A percentile compares a stretch with the other conserved stretches of the same genome.
Conservation (phyloP, 768 basidiomycete species). For the Suillus hirtellus region DNA sequence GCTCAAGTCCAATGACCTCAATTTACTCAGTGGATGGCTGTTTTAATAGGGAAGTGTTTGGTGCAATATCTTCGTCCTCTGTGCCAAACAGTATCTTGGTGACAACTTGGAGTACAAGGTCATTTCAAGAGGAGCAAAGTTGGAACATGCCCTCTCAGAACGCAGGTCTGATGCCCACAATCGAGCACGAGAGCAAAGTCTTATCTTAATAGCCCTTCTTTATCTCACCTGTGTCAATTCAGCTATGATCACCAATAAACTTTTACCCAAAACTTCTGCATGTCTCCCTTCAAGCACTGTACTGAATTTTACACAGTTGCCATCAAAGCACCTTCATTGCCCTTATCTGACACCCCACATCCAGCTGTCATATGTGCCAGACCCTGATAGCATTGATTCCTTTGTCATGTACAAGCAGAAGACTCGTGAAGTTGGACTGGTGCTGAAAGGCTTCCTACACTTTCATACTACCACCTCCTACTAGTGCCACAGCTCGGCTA, state of each 20-base stretch:
- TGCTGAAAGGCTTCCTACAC: slow-evolving; percentile 39
- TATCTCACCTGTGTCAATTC: not conserved
- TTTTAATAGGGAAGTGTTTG: slow-evolving; percentile 54
- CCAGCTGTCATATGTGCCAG: slow-evolving; percentile 37
- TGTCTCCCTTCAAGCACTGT: slow-evolving; percentile 76
- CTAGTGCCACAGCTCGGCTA: too few relatives aligned
- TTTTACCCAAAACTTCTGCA: slow-evolving; percentile 67
- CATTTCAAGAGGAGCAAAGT: slow-evolving; percentile 41
- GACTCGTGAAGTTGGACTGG: slow-evolving; percentile 8
- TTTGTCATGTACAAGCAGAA: not conserved
- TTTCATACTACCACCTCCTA: slow-evolving; percentile 19
- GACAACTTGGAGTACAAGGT: slow-evolving; percentile 8
- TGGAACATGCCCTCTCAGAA: slow-evolving; percentile 36
- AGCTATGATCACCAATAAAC: slow-evolving; percentile 68
- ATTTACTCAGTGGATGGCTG: slow-evolving; percentile 45
- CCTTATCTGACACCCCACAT: slow-evolving; percentile 22
- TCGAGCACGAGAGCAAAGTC: slow-evolving; percentile 34
- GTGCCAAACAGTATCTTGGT: slow-evolving; percentile 46
- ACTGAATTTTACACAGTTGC: slow-evolving; percentile 64
- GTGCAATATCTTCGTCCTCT: slow-evolving; percentile 48
- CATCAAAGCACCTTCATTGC: slow-evolving; percentile 47
- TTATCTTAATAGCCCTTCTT: not conserved
- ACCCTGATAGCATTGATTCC: slow-evolving; percentile 41
- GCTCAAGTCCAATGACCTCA: slow-evolving; percentile 47
- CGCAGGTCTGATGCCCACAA: slow-evolving; percentile 25